phyloP scores from a whole-genome alignment of 192 early-diverging fungal species.

The Spizellomyces sp. region DNA sequence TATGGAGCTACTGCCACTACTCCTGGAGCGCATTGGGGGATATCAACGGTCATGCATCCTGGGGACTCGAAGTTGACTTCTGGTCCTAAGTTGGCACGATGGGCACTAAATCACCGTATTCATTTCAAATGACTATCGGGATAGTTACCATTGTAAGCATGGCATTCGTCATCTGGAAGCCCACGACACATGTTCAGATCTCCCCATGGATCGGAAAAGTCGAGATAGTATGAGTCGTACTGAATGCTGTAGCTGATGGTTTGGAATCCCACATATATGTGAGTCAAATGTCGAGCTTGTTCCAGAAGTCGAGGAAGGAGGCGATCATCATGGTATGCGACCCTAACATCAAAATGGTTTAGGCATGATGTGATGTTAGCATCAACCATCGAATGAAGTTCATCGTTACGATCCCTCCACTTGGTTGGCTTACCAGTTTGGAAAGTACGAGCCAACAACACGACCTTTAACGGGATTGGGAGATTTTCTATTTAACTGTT shows the following conservation, averaged over 20 bases:
- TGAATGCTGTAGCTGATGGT: neutral
- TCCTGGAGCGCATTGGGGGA: neutral
- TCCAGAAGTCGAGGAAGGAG: neutral
- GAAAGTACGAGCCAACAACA: conserved; percentile 2
- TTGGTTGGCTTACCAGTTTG: neutral
- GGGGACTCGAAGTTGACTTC: neutral
- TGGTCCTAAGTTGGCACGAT: neutral
- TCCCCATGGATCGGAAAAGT: conserved; percentile 2
- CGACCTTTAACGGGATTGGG: neutral
- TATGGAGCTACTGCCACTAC: neutral
- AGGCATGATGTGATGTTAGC: no score
- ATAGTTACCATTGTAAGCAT: neutral
- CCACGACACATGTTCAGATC: conserved; percentile 5
- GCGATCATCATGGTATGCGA: conserved; percentile 1
- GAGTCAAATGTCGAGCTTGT: neutral
- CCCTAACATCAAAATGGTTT: neutral
- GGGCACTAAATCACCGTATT: no score
- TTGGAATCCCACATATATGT: neutral
- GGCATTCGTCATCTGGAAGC: neutral
- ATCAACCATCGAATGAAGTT: neutral
- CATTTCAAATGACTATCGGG: no score
- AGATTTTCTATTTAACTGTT: neutral
- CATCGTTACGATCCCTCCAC: no score
- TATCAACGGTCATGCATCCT: neutral
- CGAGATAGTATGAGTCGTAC: neutral